Conservation (phyloP, 2,329 filamentous ascomycete species). For the Beauveria scarabaeidicola region DNA sequence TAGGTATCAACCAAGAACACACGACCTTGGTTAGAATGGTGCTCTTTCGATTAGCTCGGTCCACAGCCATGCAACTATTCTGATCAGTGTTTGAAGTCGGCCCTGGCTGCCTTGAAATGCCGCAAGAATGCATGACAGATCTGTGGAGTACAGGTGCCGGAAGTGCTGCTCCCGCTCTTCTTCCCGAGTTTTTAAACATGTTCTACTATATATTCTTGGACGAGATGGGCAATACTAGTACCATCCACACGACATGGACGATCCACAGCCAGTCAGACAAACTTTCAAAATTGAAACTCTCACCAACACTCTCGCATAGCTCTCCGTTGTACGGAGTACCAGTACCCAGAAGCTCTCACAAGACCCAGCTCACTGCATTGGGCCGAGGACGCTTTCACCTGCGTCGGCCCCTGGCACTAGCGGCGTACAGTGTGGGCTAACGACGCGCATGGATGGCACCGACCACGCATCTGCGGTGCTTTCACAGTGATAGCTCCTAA, state of each 20-base stretch:
- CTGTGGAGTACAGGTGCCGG: background rate
- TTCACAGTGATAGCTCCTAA: background rate
- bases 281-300: background rate
- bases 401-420: slow-evolving; percentile 6
- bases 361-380: background rate
- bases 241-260: background rate
- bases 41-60: background rate
- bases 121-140: background rate
- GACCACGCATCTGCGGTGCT: slow-evolving; percentile 7
- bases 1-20: background rate
- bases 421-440: slow-evolving; percentile 5
- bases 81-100: background rate
- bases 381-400: slow-evolving; percentile 6
- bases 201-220: background rate
- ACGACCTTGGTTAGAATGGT: background rate
- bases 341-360: background rate
- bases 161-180: background rate
- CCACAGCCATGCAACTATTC: background rate
- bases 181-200: background rate
- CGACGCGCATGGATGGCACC: slow-evolving; percentile 13
- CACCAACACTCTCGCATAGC: background rate
- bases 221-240: background rate
- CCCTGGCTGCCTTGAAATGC: background rate
- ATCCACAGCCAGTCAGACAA: background rate
- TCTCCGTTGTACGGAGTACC: background rate